phyloP scores from a whole-genome alignment of 805 yeast genomes.

The Cyberlindnera petersonii region DNA sequence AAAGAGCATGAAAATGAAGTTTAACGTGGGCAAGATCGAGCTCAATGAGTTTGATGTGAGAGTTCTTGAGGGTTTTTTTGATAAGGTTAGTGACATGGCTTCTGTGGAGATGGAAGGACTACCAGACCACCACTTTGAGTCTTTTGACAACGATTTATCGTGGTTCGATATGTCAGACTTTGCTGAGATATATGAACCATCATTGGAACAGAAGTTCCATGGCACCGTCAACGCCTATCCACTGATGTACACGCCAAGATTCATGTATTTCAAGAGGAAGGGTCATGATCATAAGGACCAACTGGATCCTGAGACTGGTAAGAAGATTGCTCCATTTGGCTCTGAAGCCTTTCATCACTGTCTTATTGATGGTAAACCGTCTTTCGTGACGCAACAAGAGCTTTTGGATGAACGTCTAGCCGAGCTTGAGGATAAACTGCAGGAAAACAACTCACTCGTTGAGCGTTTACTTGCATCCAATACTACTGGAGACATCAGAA shows the following conservation, averaged over 20 bases:
- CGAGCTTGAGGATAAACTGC: constrained; percentile 29
- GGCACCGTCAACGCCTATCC: constrained; percentile 53
- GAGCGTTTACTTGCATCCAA: constrained; percentile 27
- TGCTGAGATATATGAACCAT: constrained; percentile 48
- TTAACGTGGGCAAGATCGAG: constrained; percentile 62
- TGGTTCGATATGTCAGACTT: constrained; percentile 67
- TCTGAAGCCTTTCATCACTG: constrained; percentile 61
- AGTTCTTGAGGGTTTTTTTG: constrained; percentile 46
- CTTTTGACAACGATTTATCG: constrained; percentile 49
- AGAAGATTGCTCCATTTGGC: constrained; percentile 43
- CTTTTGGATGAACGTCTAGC: constrained; percentile 28
- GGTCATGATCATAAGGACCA: constrained; percentile 41
- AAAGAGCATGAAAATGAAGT: constrained; percentile 50
- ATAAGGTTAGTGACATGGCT: constrained; percentile 21
- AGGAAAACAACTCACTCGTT: constrained; percentile 29
- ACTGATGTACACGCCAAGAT: constrained; percentile 61
- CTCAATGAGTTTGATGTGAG: constrained; percentile 57
- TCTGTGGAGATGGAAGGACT: constrained; percentile 10
- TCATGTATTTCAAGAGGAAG: constrained; percentile 66
- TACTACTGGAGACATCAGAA: constrained; percentile 11
- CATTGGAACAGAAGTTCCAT: constrained; percentile 31
- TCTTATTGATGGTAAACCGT: constrained; percentile 32
- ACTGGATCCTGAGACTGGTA: constrained; percentile 34
- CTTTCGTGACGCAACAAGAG: constrained; percentile 42
- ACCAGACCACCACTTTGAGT: constrained; percentile 25